A percentile compares a stretch with the other conserved stretches of the same genome.
These are phyloP conservation scores for Hemileccinum rubropunctum DNA, from an alignment of 768 basidiomycete genomes.

Conservation along the genomic window DNA sequence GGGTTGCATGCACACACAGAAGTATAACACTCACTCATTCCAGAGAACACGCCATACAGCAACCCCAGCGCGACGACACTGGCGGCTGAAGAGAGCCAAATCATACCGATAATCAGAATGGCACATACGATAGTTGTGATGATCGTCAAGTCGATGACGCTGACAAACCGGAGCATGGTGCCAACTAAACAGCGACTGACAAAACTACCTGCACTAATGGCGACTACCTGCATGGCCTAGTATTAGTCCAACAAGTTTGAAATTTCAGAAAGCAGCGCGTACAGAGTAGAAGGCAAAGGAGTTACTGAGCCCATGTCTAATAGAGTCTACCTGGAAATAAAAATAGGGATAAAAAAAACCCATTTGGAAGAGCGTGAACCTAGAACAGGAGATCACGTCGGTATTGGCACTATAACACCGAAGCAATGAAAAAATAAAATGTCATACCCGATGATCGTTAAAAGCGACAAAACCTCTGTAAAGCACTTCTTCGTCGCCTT, in stretches of 20 bases:
- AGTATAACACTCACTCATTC: too few relatives aligned
- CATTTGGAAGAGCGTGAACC: slow-evolving; percentile 31
- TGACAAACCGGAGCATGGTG: slow-evolving; percentile 38
- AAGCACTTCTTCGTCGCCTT: slow-evolving; percentile 22
- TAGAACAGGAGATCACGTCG: slow-evolving; percentile 1
- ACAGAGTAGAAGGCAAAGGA: slow-evolving; percentile 57
- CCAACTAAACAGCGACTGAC: slow-evolving; percentile 47
- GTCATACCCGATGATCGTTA: slow-evolving; percentile 23
- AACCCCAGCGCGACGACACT: slow-evolving; percentile 38
- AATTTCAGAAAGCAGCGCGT: background rate
- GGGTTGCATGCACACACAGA: too few relatives aligned
- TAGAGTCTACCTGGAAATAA: slow-evolving; percentile 56
- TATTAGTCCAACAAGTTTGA: background rate
- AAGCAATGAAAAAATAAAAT: background rate
- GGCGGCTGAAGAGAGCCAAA: slow-evolving; percentile 35
- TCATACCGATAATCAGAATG: slow-evolving; percentile 33
- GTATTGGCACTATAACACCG: background rate
- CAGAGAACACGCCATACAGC: slow-evolving; percentile 43
- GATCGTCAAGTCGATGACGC: slow-evolving; percentile 44
- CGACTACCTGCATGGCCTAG: slow-evolving; percentile 38
- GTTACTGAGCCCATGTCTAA: slow-evolving; percentile 43
- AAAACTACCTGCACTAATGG: slow-evolving; percentile 50
- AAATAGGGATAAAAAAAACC: slow-evolving; percentile 52
- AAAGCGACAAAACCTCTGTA: slow-evolving; percentile 22
- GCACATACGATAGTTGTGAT: slow-evolving; percentile 32